These are phyloP conservation scores for Solanum paucissectum DNA, from an alignment of 257 asterid species.

Conservation along the genomic window DNA sequence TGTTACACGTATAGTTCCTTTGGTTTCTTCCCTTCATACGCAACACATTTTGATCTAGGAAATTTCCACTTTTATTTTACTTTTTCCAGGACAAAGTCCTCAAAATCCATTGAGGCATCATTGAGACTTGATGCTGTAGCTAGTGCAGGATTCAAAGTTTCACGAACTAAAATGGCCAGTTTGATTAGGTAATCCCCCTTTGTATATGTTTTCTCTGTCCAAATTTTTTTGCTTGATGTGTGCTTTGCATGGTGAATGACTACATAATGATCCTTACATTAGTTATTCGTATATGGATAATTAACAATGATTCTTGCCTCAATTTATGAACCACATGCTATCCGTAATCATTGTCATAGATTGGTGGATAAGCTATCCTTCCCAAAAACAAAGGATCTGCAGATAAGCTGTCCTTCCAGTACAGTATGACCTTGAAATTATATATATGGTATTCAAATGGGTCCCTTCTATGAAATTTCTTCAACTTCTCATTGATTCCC, in stretches of 20 bases:
- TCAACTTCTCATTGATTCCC: background rate
- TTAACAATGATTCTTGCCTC: background rate
- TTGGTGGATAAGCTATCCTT: background rate
- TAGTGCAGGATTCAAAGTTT: slow-evolving; percentile 92
- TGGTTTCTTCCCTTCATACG: background rate
- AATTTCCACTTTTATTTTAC: background rate
- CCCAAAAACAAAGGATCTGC: background rate
- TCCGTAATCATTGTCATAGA: background rate
- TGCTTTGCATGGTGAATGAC: background rate
- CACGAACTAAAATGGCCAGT: slow-evolving; percentile 87
- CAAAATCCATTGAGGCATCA: slow-evolving; percentile 76
- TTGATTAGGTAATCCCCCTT: slow-evolving; percentile 47
- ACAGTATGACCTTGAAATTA: background rate
- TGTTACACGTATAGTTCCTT: background rate
- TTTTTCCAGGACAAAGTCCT: slow-evolving; percentile 49
- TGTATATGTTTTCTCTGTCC: background rate
- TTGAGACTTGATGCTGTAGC: slow-evolving; percentile 81
- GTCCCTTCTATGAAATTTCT: background rate
- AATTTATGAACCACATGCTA: background rate
- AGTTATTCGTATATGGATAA: background rate
- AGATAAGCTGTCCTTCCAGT: background rate
- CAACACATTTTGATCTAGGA: background rate
- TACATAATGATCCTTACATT: background rate
- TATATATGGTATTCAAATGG: background rate
- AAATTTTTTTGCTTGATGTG: background rate